phyloP scores from a whole-genome alignment of 345 rosid species.

The Microthlaspi erraticum region DNA sequence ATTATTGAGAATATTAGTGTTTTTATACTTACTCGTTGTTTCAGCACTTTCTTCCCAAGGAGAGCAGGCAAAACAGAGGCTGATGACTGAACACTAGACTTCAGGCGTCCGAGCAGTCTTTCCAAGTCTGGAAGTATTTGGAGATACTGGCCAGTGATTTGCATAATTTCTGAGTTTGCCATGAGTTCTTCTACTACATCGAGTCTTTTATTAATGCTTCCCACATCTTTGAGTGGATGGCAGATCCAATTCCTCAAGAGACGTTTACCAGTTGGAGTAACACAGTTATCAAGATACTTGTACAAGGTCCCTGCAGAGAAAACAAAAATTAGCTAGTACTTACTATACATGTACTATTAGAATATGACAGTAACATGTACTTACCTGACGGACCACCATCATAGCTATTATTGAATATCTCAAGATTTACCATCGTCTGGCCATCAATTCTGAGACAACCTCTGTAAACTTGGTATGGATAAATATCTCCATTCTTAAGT shows the following conservation, averaged over 20 bases:
- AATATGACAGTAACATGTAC: too few relatives aligned
- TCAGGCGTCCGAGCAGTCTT: constrained; percentile 81
- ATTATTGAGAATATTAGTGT: constrained; percentile 4
- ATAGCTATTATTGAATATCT: constrained; percentile 75
- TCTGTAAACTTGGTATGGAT: constrained; percentile 78
- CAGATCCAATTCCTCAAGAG: constrained; percentile 93
- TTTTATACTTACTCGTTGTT: constrained; percentile 62
- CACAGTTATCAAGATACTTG: constrained; percentile 82
- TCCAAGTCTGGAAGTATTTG: constrained; percentile 85
- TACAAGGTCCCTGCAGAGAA: constrained; percentile 73
- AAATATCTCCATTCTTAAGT: constrained; percentile 72
- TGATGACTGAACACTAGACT: constrained; percentile 71
- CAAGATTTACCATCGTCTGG: constrained; percentile 91
- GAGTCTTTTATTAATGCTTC: constrained; percentile 73
- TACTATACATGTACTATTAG: too few relatives aligned
- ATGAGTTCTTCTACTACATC: constrained; percentile 66
- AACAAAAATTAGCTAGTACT: too few relatives aligned
- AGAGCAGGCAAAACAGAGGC: constrained; percentile 65
- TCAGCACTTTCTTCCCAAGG: constrained; percentile 73
- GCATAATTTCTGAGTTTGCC: constrained; percentile 56
- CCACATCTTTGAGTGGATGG: constrained; percentile 86
- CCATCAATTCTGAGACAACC: constrained; percentile 95
- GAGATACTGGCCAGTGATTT: constrained; percentile 63
- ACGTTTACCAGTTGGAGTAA: constrained; percentile 83
- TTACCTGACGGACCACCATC: constrained; percentile 85